Percentiles rank a stretch among this genome's conserved stretches.
These are phyloP conservation scores for Salix caprea DNA, from an alignment of 345 rosid species.

Conservation along the genomic window DNA sequence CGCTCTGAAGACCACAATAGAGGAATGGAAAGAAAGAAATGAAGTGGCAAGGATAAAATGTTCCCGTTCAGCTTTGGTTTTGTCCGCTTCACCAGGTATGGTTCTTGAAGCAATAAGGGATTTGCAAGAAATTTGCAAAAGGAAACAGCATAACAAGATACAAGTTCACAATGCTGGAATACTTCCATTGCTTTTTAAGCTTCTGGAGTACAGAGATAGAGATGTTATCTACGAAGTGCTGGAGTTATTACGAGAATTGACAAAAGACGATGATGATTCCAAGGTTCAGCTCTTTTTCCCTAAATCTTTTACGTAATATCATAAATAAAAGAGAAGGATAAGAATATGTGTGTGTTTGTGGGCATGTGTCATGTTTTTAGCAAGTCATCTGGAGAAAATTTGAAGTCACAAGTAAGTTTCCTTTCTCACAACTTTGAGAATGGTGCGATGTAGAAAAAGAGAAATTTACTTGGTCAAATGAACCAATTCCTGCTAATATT, in stretches of 20 bases:
- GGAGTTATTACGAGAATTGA: slow-evolving; percentile 47
- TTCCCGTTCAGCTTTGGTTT: slow-evolving; percentile 61
- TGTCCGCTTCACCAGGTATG: slow-evolving; percentile 66
- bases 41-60: slow-evolving; percentile 64
- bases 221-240: slow-evolving; percentile 55
- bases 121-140: slow-evolving; percentile 55
- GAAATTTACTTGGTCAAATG: no score
- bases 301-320: background rate
- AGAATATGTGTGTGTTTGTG: background rate
- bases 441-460: background rate
- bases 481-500: background rate
- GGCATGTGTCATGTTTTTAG: background rate
- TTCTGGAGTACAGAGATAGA: slow-evolving; percentile 43
- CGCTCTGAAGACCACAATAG: slow-evolving; percentile 64
- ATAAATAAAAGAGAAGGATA: background rate
- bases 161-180: slow-evolving; percentile 53
- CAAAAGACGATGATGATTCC: slow-evolving; percentile 46
- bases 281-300: slow-evolving; percentile 50
- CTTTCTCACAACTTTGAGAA: background rate
- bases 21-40: slow-evolving; percentile 79
- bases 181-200: slow-evolving; percentile 51
- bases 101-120: slow-evolving; percentile 63
- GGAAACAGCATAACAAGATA: slow-evolving; percentile 42
- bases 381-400: background rate
- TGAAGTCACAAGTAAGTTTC: background rate